Conservation (phyloP, 2,329 filamentous ascomycete species). For the Cladosporium sp. region DNA sequence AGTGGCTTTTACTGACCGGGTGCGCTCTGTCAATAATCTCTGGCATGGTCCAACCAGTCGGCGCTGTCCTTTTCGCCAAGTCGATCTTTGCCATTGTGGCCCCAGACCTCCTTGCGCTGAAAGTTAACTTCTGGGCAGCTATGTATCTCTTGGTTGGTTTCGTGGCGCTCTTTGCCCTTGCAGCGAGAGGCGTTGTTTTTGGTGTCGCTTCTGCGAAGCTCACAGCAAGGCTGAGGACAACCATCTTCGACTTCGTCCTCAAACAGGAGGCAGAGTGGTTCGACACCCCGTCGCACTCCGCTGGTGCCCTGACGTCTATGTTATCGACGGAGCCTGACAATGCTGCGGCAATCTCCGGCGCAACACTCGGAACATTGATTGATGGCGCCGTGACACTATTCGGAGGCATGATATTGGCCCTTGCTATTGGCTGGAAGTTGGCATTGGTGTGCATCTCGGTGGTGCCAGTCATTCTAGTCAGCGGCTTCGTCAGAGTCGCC, state of each 20-base stretch:
- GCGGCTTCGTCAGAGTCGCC: slow-evolving; percentile 42
- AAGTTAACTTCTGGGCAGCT: slow-evolving; percentile 52
- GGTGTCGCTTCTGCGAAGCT: slow-evolving; percentile 42
- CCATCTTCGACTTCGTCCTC: slow-evolving; percentile 29
- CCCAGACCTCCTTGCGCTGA: slow-evolving; percentile 52
- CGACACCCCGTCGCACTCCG: slow-evolving; percentile 45
- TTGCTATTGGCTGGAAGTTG: slow-evolving; percentile 47
- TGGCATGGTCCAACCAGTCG: slow-evolving; percentile 45
- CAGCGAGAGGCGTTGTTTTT: slow-evolving; percentile 42
- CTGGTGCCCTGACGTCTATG: slow-evolving; percentile 45
- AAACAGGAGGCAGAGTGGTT: slow-evolving; percentile 32
- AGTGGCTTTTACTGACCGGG: slow-evolving; percentile 58
- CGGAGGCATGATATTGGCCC: slow-evolving; percentile 44
- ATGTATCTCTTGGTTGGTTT: slow-evolving; percentile 70
- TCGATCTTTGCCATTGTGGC: slow-evolving; percentile 58
- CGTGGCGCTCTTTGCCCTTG: slow-evolving; percentile 57
- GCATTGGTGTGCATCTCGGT: slow-evolving; percentile 41
- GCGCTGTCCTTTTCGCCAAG: slow-evolving; percentile 48
- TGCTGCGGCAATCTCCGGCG: slow-evolving; percentile 55
- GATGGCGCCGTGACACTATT: slow-evolving; percentile 42
- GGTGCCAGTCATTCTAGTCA: slow-evolving; percentile 40
- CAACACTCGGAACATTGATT: slow-evolving; percentile 44
- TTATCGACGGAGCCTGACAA: slow-evolving; percentile 44
- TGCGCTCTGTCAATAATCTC: slow-evolving; percentile 52
- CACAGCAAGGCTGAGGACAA: slow-evolving; percentile 32